Evolutionary conservation across 2,329 filamentous ascomycete species (phyloP).

Genomic region (Plectosphaerella cucumerina): DNA sequence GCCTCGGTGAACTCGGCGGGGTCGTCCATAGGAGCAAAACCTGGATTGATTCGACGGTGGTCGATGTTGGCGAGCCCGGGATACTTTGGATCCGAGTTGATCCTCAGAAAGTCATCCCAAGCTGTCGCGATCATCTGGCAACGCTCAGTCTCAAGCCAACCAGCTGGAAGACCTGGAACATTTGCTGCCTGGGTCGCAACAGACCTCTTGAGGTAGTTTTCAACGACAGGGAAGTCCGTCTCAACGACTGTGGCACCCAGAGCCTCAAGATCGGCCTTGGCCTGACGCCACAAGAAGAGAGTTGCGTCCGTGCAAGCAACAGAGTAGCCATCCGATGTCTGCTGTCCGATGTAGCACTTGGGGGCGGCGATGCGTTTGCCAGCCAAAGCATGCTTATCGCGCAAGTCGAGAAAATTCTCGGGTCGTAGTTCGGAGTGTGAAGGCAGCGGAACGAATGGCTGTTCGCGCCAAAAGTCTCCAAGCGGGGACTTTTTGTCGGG

Average conservation of each 20-base stretch:
- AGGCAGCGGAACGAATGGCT: conserved; percentile 38
- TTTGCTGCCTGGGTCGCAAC: conserved; percentile 6
- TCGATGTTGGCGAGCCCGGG: conserved; percentile 35
- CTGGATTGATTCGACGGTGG: conserved; percentile 20
- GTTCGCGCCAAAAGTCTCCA: conserved; percentile 52
- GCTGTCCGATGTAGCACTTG: conserved; percentile 43
- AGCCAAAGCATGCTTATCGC: conserved; percentile 23
- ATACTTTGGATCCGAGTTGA: conserved; percentile 33
- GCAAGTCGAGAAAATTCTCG: conserved; percentile 25
- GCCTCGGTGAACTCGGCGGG: conserved; percentile 3
- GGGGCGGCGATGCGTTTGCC: conserved; percentile 46
- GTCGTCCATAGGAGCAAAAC: conserved; percentile 7
- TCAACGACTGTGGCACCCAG: conserved; percentile 37
- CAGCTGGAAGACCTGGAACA: conserved; percentile 2
- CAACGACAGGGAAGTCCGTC: conserved; percentile 7
- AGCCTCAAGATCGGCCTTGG: conserved; percentile 28
- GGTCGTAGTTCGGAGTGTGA: conserved; percentile 23
- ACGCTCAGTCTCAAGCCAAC: conserved; percentile 35
- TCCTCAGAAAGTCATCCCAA: conserved; percentile 46
- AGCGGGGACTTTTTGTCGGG: conserved; percentile 33
- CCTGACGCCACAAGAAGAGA: conserved; percentile 22
- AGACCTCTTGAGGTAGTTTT: conserved; percentile 5
- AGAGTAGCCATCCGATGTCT: conserved; percentile 5
- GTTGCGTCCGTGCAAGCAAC: conserved; percentile 8
- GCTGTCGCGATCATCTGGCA: conserved; percentile 37